These are phyloP conservation scores for Sugiyamaella boreocaroliniensis DNA, from an alignment of 805 yeast genomes.

Conservation along the genomic window DNA sequence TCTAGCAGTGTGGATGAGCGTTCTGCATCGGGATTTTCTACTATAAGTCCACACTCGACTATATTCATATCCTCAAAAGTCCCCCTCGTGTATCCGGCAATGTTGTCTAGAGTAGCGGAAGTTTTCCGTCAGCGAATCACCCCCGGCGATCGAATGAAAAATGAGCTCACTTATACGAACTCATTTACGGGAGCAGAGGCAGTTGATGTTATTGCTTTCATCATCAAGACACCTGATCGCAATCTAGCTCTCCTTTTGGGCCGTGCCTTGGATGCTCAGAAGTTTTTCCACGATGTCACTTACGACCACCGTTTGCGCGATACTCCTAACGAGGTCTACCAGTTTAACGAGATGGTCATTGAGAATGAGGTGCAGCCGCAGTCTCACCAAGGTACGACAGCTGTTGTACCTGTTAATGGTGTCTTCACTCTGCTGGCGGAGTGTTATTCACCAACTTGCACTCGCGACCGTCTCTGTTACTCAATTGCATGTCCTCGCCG, in stretches of 20 bases:
- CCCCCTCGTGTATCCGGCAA: slow-evolving; percentile 84
- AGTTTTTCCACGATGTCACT: slow-evolving; percentile 89
- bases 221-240: slow-evolving; percentile 84
- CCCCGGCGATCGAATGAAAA: slow-evolving; percentile 74
- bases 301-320: slow-evolving; percentile 91
- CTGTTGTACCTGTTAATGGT: slow-evolving; percentile 56
- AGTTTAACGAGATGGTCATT: slow-evolving; percentile 39
- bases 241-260: slow-evolving; percentile 85
- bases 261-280: slow-evolving; percentile 88
- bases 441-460: slow-evolving; percentile 95
- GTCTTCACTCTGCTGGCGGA: slow-evolving; percentile 88
- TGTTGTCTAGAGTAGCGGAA: slow-evolving; percentile 76
- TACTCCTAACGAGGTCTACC: slow-evolving; percentile 79
- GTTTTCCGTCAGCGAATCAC: slow-evolving; percentile 64
- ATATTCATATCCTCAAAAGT: slow-evolving; percentile 43
- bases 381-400: slow-evolving; percentile 7
- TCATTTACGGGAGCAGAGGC: slow-evolving; percentile 93
- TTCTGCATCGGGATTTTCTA: slow-evolving; percentile 3
- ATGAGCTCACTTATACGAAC: slow-evolving; percentile 86
- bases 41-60: slow-evolving; percentile 26
- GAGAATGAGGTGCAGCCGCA: slow-evolving; percentile 11
- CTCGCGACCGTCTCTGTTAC: slow-evolving; percentile 80
- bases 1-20: slow-evolving; percentile 10
- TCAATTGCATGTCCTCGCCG: slow-evolving; percentile 95
- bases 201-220: slow-evolving; percentile 79